These are phyloP conservation scores for Starmerella apicola DNA, from an alignment of 805 yeast species.

Conservation along the genomic window DNA sequence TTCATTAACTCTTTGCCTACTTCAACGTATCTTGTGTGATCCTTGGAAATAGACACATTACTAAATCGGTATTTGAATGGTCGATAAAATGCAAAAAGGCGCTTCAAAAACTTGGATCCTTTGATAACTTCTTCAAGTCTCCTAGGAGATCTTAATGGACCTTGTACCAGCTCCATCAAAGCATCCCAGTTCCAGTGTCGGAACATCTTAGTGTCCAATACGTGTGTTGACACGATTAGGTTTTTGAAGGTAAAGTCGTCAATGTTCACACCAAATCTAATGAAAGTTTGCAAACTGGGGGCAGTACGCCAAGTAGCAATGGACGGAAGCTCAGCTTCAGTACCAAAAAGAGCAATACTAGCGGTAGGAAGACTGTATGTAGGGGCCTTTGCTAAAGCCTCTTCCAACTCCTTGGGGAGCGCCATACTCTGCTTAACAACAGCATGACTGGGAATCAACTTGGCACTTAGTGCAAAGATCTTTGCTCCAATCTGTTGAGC, in stretches of 20 bases:
- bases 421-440: conserved; percentile 14
- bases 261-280: conserved; percentile 31
- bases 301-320: neutral
- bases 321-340: conserved; percentile 28
- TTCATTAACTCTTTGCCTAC: conserved; percentile 69
- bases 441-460: conserved; percentile 37
- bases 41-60: conserved; percentile 35
- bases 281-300: conserved; percentile 12
- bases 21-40: conserved; percentile 45
- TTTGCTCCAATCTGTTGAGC: conserved; percentile 56
- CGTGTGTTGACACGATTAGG: conserved; percentile 54
- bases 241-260: conserved; percentile 60
- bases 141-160: conserved; percentile 63
- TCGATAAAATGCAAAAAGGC: conserved; percentile 73
- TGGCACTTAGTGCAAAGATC: conserved; percentile 41
- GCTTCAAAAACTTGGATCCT: conserved; percentile 74
- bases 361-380: conserved; percentile 22
- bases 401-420: conserved; percentile 17
- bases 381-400: conserved; percentile 12
- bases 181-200: conserved; percentile 81
- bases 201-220: conserved; percentile 65
- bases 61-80: conserved; percentile 83
- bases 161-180: conserved; percentile 58
- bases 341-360: conserved; percentile 33
- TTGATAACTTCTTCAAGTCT: conserved; percentile 65